Percentiles rank a stretch among this genome's conserved stretches.
Evolutionary conservation across 192 early-diverging fungal species (phyloP).

Genomic region (Entomortierella lignicola): DNA sequence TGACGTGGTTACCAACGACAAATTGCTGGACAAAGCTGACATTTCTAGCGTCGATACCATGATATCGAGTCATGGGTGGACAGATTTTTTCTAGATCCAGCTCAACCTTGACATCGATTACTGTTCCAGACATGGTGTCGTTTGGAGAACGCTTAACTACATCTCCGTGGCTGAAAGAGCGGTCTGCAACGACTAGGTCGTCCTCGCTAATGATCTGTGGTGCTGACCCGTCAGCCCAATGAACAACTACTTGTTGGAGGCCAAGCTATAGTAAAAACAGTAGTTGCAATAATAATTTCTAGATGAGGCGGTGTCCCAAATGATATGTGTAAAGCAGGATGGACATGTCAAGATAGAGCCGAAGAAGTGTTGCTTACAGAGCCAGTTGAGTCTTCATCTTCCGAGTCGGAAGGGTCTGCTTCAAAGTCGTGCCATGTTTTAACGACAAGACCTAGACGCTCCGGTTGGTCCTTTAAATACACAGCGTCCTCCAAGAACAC

Average conservation of each 20-base stretch:
- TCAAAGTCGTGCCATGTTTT: constrained; percentile 60
- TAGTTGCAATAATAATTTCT: too few species aligned
- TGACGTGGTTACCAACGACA: constrained; percentile 48
- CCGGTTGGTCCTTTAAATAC: constrained; percentile 31
- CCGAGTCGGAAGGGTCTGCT: constrained; percentile 34
- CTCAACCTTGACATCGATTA: constrained; percentile 49
- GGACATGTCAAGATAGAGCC: not conserved
- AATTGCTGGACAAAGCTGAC: constrained; percentile 53
- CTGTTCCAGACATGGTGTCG: constrained; percentile 53
- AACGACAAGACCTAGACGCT: constrained; percentile 45
- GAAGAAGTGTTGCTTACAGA: constrained; percentile 19
- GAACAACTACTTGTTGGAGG: constrained; percentile 46
- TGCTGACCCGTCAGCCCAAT: constrained; percentile 45
- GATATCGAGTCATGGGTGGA: constrained; percentile 36
- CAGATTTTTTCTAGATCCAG: constrained; percentile 46
- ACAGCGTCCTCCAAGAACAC: constrained; percentile 57
- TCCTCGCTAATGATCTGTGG: constrained; percentile 46
- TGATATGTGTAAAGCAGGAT: not conserved
- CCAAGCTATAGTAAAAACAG: constrained; percentile 33
- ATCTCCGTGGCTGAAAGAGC: constrained; percentile 56
- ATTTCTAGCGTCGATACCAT: constrained; percentile 48
- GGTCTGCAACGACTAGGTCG: constrained; percentile 46
- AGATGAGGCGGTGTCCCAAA: too few species aligned
- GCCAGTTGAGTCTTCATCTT: constrained; percentile 35
- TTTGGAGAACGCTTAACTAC: constrained; percentile 53